Evolutionary conservation across 306 rosid species (phyloP), one percentile per base, ranked within the genome.

Genomic region (Purshia tridentata): DNA sequence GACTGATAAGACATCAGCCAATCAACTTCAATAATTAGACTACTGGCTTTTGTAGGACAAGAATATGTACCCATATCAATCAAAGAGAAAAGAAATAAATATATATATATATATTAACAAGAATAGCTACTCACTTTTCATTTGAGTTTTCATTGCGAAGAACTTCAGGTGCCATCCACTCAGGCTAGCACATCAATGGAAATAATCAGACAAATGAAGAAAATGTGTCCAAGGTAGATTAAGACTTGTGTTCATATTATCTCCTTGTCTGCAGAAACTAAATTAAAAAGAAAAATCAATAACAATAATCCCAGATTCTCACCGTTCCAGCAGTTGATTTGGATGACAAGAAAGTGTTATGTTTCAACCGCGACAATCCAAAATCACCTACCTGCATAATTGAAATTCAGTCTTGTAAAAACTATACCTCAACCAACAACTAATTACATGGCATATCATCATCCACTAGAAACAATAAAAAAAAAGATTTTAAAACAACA

Each of bases 101-200:
- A n/a, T n/a, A 42, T 37, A 67, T 2, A 44, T 50, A 48, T 14
- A 57, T 48, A 61, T 68, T 40, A 35, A 14, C 22, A 53, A 48
- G 16, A 72, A 19, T 20, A 41, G 13, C 47, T 39, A 70, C 86
- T 89, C 81, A 91, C 98, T 95, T 95, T 84, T 95, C 99, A 83
- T 95, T 95, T 70, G 99, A 95, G 78, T 96, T 97, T 67, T 95
- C 99, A 19, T 95, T 95, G 72, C 98, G 96, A 73, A 94, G 95
- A 87, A 94, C 99, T 81, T 94, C 99, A 20, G 98, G 99, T 52
- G 99, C 96, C 99, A 95, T 95, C 99, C 99, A 95, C 85, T 95
- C 99, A 71, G 99, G 99, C 99, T 95, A 83, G 72, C 70, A 83
- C 37, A 72, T 41, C 23, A 77, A 87, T 2, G 54, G 51, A 63